These are phyloP conservation scores for Erysimum cheiri DNA, from an alignment of 441 rosid species.

Conservation along the genomic window DNA sequence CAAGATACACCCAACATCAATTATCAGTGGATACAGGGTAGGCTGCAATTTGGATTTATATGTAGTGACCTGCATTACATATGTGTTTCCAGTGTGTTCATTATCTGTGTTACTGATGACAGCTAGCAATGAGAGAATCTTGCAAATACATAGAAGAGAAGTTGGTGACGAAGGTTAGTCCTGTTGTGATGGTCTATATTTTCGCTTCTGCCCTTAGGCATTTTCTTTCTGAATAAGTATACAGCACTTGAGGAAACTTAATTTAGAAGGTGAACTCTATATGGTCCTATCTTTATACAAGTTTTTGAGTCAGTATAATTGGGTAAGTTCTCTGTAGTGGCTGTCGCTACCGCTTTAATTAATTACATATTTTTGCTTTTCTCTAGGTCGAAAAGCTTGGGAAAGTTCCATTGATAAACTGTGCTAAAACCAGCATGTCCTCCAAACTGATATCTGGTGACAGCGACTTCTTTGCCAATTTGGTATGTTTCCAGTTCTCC, in stretches of 20 bases:
- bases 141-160: slow-evolving; percentile 95
- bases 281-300: neutral
- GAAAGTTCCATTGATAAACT: slow-evolving; percentile 83
- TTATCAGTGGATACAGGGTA: slow-evolving; percentile 93
- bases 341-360: neutral
- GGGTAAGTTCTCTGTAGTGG: neutral
- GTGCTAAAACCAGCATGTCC: slow-evolving; percentile 99
- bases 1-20: slow-evolving; percentile 97
- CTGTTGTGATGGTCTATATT: slow-evolving; percentile 13
- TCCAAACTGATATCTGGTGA: slow-evolving; percentile 93
- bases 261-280: neutral
- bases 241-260: neutral
- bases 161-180: slow-evolving; percentile 77
- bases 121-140: slow-evolving; percentile 99
- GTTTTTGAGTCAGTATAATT: neutral
- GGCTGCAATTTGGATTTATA: slow-evolving; percentile 33
- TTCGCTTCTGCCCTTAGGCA: neutral
- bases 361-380: slow-evolving; percentile 16
- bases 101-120: slow-evolving; percentile 39
- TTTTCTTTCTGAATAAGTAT: neutral
- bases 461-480: slow-evolving; percentile 91
- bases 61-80: neutral
- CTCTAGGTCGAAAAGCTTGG: slow-evolving; percentile 95
- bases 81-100: slow-evolving; percentile 11
- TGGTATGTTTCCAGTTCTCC: slow-evolving; percentile 56